Conservation (phyloP, 345 rosid genomes). For the Streptanthus diversifolius region DNA sequence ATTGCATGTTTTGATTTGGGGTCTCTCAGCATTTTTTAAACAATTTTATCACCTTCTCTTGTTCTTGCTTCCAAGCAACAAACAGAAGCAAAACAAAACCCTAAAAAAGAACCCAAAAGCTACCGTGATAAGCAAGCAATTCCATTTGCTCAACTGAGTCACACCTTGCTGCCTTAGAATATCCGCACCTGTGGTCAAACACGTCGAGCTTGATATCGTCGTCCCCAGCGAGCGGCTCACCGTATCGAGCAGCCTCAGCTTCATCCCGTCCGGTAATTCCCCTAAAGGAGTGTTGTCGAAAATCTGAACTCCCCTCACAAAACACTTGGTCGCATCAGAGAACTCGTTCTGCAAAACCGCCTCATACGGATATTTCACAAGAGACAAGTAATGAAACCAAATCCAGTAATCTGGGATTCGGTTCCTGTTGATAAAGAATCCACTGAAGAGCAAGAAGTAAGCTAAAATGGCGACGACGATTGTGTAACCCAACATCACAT, state of each 20-base stretch:
- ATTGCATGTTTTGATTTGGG: not conserved
- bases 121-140: slow-evolving; percentile 71
- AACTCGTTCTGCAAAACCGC: slow-evolving; percentile 84
- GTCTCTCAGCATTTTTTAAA: not conserved
- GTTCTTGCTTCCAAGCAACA: slow-evolving; percentile 87
- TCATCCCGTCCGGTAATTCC: slow-evolving; percentile 42
- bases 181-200: slow-evolving; percentile 74
- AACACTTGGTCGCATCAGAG: slow-evolving; percentile 61
- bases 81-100: slow-evolving; percentile 67
- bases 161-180: slow-evolving; percentile 65
- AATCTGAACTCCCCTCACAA: slow-evolving; percentile 69
- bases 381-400: slow-evolving; percentile 94
- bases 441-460: slow-evolving; percentile 88
- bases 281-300: slow-evolving; percentile 86
- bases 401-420: slow-evolving; percentile 86
- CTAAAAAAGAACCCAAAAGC: slow-evolving; percentile 91
- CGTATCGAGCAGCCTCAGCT: slow-evolving; percentile 45
- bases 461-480: slow-evolving; percentile 87
- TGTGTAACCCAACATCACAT: slow-evolving; percentile 94
- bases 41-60: slow-evolving; percentile 56
- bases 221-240: slow-evolving; percentile 57
- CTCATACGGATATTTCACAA: slow-evolving; percentile 86
- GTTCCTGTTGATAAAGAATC: slow-evolving; percentile 86
- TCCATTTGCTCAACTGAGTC: slow-evolving; percentile 71
- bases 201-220: slow-evolving; percentile 65